A percentile compares a stretch with the other conserved stretches of the same genome.
These are phyloP conservation scores for Arbutus unedo DNA, from an alignment of 148 eudicot genomes.

Conservation along the genomic window DNA sequence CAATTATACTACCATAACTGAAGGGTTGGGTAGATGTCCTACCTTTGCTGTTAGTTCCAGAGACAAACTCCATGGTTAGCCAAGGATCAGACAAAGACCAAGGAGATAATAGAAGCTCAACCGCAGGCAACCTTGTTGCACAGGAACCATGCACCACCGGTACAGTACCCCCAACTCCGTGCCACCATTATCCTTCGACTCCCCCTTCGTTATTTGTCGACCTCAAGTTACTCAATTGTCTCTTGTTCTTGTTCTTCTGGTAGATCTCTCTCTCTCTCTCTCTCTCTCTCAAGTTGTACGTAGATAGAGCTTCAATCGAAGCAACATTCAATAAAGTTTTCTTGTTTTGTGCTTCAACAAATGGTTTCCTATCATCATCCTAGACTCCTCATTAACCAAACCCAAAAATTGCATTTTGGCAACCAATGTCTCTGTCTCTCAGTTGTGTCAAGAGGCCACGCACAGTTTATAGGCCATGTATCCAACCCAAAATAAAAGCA, in stretches of 20 bases:
- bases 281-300: neutral
- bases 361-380: neutral
- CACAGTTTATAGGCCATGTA: neutral
- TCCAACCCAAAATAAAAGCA: neutral
- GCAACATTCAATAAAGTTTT: neutral
- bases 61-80: neutral
- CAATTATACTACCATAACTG: neutral
- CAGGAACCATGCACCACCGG: neutral
- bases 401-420: neutral
- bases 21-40: neutral
- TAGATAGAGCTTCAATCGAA: neutral
- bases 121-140: neutral
- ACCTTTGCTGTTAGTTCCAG: neutral
- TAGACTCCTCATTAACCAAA: neutral
- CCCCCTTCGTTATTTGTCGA: neutral
- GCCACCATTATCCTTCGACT: neutral
- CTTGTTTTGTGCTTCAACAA: neutral
- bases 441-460: neutral
- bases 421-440: neutral
- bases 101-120: neutral
- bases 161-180: neutral
- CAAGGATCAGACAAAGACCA: neutral
- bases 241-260: neutral
- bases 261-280: neutral
- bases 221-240: neutral